These are phyloP conservation scores for Tinospora cordifolia DNA, from an alignment of 164 flowering plant species.

Conservation along the genomic window DNA sequence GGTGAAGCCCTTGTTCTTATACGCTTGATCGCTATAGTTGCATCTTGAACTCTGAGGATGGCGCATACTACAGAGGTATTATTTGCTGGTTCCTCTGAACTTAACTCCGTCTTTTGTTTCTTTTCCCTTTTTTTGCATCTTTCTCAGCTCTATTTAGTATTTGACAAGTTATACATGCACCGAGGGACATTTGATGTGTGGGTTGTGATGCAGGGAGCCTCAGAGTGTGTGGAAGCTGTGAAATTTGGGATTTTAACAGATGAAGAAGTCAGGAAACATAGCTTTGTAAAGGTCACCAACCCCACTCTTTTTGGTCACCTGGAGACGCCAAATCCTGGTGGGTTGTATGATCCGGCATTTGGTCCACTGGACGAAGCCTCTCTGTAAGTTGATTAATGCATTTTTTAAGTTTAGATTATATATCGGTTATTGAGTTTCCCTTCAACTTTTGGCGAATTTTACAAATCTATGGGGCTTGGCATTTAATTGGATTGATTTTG, in stretches of 20 bases:
- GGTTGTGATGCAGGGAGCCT: conserved; percentile 30
- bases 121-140: neutral
- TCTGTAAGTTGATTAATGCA: conserved; percentile 30
- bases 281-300: conserved; percentile 45
- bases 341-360: conserved; percentile 68
- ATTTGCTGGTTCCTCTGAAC: neutral
- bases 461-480: too few species aligned
- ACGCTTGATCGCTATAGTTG: neutral
- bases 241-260: conserved; percentile 45
- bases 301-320: conserved; percentile 35
- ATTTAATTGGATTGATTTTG: too few species aligned
- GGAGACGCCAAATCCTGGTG: conserved; percentile 43
- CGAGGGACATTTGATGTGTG: neutral
- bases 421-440: too few species aligned
- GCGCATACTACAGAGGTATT: conserved; percentile 13
- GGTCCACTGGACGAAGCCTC: conserved; percentile 48
- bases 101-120: neutral
- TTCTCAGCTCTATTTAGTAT: conserved; percentile 1
- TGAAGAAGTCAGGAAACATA: conserved; percentile 55
- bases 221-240: conserved; percentile 46
- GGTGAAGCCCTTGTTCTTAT: neutral
- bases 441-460: too few species aligned
- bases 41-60: neutral
- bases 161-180: neutral
- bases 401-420: too few species aligned